Evolutionary conservation across 164 flowering plant species (phyloP).

Genomic region (Nelumbo lutea): DNA sequence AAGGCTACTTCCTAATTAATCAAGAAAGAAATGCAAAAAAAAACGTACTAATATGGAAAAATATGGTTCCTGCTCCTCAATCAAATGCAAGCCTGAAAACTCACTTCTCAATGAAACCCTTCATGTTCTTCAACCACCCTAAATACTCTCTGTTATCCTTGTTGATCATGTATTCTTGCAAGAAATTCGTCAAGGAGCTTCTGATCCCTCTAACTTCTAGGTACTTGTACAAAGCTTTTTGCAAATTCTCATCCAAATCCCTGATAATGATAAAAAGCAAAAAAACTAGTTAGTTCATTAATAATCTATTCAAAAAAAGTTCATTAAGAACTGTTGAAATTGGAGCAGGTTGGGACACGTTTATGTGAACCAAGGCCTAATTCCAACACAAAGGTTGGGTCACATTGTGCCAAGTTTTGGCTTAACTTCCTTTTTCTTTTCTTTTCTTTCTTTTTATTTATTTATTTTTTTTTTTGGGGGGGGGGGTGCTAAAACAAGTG

Average conservation of each 20-base stretch:
- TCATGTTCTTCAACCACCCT: slow-evolving; percentile 27
- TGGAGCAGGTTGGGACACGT: no score
- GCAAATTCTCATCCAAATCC: slow-evolving; percentile 27
- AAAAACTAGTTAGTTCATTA: not conserved
- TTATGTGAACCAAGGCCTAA: no score
- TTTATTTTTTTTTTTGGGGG: no score
- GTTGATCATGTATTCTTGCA: slow-evolving; percentile 24
- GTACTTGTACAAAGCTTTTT: slow-evolving; percentile 15
- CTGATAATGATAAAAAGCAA: slow-evolving; percentile 6
- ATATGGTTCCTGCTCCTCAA: not conserved
- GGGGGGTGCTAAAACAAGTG: no score
- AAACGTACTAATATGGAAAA: no score
- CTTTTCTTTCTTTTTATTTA: no score
- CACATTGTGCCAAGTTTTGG: no score
- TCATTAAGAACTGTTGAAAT: no score
- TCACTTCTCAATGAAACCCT: slow-evolving; percentile 24
- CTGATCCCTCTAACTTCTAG: slow-evolving; percentile 26
- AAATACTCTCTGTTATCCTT: slow-evolving; percentile 25
- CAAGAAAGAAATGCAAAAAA: no score
- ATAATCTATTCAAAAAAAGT: not conserved
- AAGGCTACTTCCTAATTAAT: no score
- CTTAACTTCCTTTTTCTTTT: no score
- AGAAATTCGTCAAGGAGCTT: slow-evolving; percentile 14
- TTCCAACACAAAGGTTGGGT: no score
- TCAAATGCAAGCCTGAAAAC: not conserved